These are phyloP conservation scores for Nicotiana obtusifolia DNA, from an alignment of 257 asterid species.

Conservation along the genomic window DNA sequence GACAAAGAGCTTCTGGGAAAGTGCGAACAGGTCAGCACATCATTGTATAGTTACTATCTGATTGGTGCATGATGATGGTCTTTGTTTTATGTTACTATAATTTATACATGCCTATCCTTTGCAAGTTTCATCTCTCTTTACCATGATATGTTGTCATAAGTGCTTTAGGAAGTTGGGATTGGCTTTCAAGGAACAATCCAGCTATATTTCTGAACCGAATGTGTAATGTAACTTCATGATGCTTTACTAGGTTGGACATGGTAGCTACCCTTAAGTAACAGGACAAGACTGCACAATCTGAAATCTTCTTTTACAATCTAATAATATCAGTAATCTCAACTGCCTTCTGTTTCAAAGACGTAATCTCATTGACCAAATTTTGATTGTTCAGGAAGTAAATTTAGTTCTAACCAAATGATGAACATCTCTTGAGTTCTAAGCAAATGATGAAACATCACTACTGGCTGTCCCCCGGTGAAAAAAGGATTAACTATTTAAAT, in stretches of 20 bases:
- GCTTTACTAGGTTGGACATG: background rate
- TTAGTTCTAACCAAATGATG: background rate
- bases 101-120: background rate
- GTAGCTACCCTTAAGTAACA: background rate
- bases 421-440: constrained; percentile 6
- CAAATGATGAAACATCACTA: background rate
- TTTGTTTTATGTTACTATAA: background rate
- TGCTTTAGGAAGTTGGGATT: constrained; percentile 7
- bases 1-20: constrained; percentile 84
- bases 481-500: background rate
- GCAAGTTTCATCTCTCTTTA: background rate
- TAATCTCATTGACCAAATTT: background rate
- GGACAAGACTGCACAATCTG: background rate
- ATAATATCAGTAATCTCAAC: background rate
- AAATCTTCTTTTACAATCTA: background rate
- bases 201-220: background rate
- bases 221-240: background rate
- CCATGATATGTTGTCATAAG: background rate
- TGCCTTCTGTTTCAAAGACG: background rate
- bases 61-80: background rate
- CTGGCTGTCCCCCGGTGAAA: background rate
- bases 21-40: constrained; percentile 82
- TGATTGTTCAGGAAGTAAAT: background rate
- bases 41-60: background rate
- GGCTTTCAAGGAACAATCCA: background rate